Base-by-base conservation (phyloP, 495 filamentous ascomycete species). In the Tuber brumale region DNA sequence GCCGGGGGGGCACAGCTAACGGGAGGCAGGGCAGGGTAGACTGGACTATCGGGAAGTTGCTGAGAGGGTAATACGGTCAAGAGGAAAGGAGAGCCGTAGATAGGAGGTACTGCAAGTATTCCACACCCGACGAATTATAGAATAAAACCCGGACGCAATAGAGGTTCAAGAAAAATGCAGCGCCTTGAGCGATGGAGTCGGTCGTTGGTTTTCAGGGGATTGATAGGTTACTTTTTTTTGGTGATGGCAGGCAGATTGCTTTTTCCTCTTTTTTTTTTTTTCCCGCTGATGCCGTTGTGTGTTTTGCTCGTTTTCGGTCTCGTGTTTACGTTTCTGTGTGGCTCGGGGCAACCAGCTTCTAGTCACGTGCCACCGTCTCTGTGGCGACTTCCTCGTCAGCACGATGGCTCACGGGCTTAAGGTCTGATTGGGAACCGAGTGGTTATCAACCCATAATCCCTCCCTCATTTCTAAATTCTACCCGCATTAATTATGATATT, bases 11-110 rank as follows among this genome's bases (percentile, higher is more conserved):
- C 35, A 75, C 74, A 75, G 57, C 14, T 35, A 66, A 66, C 57
- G 27, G 57, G 57, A 66, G 57, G 57, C 57, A 66, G 57, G 57
- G 27, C 57, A 66, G 57, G 57, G 57, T 66, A n/a, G n/a, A n/a
- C n/a, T n/a, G n/a, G n/a, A n/a, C n/a, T n/a, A 66, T 61, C 74
- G 74, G 74, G 74, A 75, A 23, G 71, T 46, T 75, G 42, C 74
- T 46, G 57, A 66, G 57, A 66, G 27, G 51, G 8, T 14, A 23
- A 57, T 27, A 57, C 14, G n/a, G 27, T 66, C 10, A 7, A 66
- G 31, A 19, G 57, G n/a, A n/a, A 35, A 19, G 14, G 57, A 66
- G 27, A 35, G 27, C 27, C 18, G 57, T 14, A 27, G 27, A 66
- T 18, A 35, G 31, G 57, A 66, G 27, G 27, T 31, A 35, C 51